Evolutionary conservation across 805 yeast genomes (phyloP), one percentile per base, ranked within the genome.

Genomic region (Ogataea pilisensis): DNA sequence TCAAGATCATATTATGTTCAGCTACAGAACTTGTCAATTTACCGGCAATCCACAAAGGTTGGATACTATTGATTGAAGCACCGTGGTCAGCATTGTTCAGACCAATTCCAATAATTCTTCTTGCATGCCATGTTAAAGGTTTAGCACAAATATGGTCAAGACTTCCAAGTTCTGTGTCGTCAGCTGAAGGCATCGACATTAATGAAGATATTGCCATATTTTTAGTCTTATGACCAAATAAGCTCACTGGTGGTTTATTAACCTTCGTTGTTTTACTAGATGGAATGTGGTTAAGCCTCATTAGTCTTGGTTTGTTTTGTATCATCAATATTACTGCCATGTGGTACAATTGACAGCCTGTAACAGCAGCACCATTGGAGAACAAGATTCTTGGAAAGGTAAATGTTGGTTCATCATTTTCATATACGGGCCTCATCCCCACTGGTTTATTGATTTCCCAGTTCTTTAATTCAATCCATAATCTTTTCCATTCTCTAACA

Each of bases 311-410:
- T 46, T 66, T 68, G 35, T 65, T 65, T 27, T 66, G 70, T 28
- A 63, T 57, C 50, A 69, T 39, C 17, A 69, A 39, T n/a, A 69
- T 69, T 34, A 64, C 56, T 0, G 69, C 64, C 69, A 63, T 67
- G 41, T 68, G 73, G 39, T 60, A 67, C 45, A 68, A 43, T 37
- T 68, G 72, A 41, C 64, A 66, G 3, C 70, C 58, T 3, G 70
- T 66, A 11, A 68, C 63, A 0, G 73, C 68, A 4, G 71, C 69
- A 1, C 69, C 64, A 41, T 68, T 68, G 17, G 65, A 51, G 37
- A 57, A 68, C 7, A 66, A 49, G 3, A 66, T 49, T 24, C 64
- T 60, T 4, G 73, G 71, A 35, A 69, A 69, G 16, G 68, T 70
- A 3, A 50, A 42, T 2, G 46, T 43, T 1, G 45, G 25, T 24